These are phyloP conservation scores for Fusarium graminum DNA, from an alignment of 2,329 filamentous ascomycete genomes.

Conservation along the genomic window DNA sequence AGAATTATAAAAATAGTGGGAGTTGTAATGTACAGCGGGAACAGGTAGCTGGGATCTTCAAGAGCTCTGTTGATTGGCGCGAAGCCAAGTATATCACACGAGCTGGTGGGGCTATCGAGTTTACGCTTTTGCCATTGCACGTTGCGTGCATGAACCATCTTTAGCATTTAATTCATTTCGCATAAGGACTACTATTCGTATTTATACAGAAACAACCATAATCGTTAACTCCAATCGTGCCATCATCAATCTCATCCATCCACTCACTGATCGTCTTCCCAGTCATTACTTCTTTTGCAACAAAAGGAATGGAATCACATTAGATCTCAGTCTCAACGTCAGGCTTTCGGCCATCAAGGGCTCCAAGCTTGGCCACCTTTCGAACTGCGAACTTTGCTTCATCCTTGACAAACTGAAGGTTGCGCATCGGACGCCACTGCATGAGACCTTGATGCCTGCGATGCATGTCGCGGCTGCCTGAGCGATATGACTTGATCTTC, in stretches of 20 bases:
- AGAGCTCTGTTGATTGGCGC: constrained; percentile 7
- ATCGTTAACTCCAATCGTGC: constrained; percentile 31
- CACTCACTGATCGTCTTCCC: constrained; percentile 2
- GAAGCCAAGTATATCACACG: background rate
- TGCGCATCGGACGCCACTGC: constrained; percentile 94
- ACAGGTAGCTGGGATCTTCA: background rate
- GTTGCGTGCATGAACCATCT: background rate
- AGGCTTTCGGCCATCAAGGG: constrained; percentile 83
- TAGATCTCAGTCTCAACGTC: constrained; percentile 85
- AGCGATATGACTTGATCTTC: constrained; percentile 73
- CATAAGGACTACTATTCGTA: constrained; percentile 25
- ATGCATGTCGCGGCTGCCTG: constrained; percentile 79
- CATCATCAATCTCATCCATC: constrained; percentile 37
- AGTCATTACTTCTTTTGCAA: background rate
- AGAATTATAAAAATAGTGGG: background rate
- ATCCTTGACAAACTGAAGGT: constrained; percentile 87
- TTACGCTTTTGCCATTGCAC: background rate
- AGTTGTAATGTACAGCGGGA: background rate
- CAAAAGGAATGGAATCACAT: constrained; percentile 22
- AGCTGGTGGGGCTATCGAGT: no score
- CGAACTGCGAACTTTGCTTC: constrained; percentile 83
- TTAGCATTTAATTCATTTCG: constrained; percentile 6
- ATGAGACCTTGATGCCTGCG: constrained; percentile 90
- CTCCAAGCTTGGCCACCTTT: constrained; percentile 81
- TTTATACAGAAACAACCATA: constrained; percentile 29